Evolutionary conservation across 805 yeast species (phyloP), one percentile per base, ranked within the genome.

Genomic region (Myxozyma geophila): DNA sequence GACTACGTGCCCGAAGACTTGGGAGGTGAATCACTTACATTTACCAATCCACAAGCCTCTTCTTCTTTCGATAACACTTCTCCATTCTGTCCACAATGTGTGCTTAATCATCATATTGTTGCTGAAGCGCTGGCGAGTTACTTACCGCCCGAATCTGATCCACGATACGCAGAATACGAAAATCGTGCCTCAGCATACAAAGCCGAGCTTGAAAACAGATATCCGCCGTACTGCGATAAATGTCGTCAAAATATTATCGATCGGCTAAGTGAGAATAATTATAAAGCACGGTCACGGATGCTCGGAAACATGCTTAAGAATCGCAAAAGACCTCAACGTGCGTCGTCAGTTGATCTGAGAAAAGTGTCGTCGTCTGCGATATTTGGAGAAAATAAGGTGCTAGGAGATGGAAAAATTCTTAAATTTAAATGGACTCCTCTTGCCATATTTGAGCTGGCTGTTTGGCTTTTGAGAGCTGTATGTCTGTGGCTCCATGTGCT

Each of bases 1-100:
- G 68, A 64, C 41, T 48, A 13, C 36, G 62, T 58, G 9, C 66
- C 68, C 7, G 62, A 56, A 7, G 52, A 51, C 13, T 13, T 41
- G 4, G 17, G 59, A 7, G 60, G 48, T 9, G 46, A 36, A 21
- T 40, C 43, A 3, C 19, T 44, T 17, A 40, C 21, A 7, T 39
- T 54, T 48, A 40, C 54, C 17, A 28, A 28, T 28, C 54, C 21
- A 2, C 53, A 47, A 19, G 5, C 54, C 9, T 41, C 57, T 21
- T 7, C 48, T 41, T 35, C 58, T 13, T 7, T 19, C 15, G 40
- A 39, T n/a, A 54, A 60, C 23, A 41, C 40, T 9, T 64, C 66
- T 2, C 66, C 66, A 53, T 64, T 64, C 39, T 64, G 68, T 36
- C 17, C 47, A 8, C 56, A 54, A 17, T 64, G 68, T 28, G 60